These are phyloP conservation scores for Scleroderma citrinum DNA, from an alignment of 768 basidiomycete genomes.

Conservation along the genomic window DNA sequence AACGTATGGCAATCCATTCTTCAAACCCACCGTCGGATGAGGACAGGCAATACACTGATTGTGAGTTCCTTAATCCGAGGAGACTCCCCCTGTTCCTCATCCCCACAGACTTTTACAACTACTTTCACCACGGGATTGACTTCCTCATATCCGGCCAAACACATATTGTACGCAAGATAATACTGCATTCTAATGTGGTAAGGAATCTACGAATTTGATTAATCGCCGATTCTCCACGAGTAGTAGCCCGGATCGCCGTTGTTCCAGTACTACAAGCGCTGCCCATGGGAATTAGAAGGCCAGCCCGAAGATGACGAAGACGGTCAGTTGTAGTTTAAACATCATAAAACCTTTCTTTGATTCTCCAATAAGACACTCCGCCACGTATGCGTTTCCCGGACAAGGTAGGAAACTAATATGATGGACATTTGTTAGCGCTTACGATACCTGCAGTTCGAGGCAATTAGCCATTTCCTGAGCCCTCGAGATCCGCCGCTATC, in stretches of 20 bases:
- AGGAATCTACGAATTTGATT: slow-evolving; percentile 17
- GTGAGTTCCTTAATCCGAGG: slow-evolving; percentile 27
- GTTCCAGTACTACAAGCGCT: slow-evolving; percentile 88
- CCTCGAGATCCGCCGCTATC: slow-evolving; percentile 71
- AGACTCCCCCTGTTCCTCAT: slow-evolving; percentile 3
- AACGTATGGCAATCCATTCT: slow-evolving; percentile 80
- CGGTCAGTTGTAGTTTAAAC: slow-evolving; percentile 36
- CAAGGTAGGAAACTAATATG: slow-evolving; percentile 37
- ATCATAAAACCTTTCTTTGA: not conserved
- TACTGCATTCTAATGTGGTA: slow-evolving; percentile 86
- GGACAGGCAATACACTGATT: slow-evolving; percentile 46
- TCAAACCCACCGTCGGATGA: slow-evolving; percentile 36
- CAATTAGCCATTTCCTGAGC: slow-evolving; percentile 70
- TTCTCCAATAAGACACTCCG: slow-evolving; percentile 49
- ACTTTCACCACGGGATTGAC: slow-evolving; percentile 88
- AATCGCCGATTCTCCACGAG: slow-evolving; percentile 2
- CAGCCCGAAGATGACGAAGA: slow-evolving; percentile 80
- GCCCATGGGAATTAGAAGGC: slow-evolving; percentile 85
- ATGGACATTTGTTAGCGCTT: not conserved
- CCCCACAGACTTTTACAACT: slow-evolving; percentile 79
- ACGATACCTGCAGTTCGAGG: slow-evolving; percentile 55
- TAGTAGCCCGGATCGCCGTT: slow-evolving; percentile 77
- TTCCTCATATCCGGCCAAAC: slow-evolving; percentile 70
- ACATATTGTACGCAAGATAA: slow-evolving; percentile 77
- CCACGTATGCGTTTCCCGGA: slow-evolving; percentile 70